These are phyloP conservation scores for Aspergillus saccharolyticus DNA, from an alignment of 495 filamentous ascomycete species.

Conservation along the genomic window DNA sequence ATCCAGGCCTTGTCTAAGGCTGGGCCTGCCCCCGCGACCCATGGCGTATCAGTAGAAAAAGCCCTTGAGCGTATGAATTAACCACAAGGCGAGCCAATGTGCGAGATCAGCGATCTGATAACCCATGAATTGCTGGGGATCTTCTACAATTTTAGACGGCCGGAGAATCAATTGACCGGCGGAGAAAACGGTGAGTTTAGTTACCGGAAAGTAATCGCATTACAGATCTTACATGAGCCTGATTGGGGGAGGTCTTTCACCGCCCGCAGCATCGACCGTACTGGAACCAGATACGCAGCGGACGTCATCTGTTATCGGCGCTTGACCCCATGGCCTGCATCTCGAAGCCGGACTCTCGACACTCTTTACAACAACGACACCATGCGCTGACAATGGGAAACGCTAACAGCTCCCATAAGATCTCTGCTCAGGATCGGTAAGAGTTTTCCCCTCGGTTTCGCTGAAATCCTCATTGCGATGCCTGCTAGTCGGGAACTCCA, in stretches of 20 bases:
- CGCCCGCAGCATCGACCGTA: background rate
- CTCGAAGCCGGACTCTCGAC: background rate
- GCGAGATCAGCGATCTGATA: background rate
- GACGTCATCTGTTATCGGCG: constrained; percentile 5
- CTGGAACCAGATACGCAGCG: background rate
- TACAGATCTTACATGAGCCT: background rate
- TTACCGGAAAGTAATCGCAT: background rate
- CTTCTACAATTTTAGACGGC: constrained; percentile 18
- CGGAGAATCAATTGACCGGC: constrained; percentile 23
- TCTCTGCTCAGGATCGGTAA: constrained; percentile 68
- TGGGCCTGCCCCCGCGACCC: constrained; percentile 40
- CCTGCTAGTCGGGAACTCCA: no score
- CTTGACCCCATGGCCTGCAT: background rate
- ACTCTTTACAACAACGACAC: constrained; percentile 19
- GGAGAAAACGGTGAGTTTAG: background rate
- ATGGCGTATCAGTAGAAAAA: constrained; percentile 13
- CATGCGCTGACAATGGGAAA: constrained; percentile 59
- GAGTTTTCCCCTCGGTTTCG: constrained; percentile 4
- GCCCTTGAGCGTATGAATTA: background rate
- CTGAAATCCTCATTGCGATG: no score
- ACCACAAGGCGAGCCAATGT: background rate
- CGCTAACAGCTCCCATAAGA: constrained; percentile 58
- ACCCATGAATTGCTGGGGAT: constrained; percentile 3
- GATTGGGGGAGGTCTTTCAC: background rate
- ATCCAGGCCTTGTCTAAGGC: constrained; percentile 50